phyloP scores from a whole-genome alignment of 1,284 basidiomycete species.

The Phenoliferia sp. region DNA sequence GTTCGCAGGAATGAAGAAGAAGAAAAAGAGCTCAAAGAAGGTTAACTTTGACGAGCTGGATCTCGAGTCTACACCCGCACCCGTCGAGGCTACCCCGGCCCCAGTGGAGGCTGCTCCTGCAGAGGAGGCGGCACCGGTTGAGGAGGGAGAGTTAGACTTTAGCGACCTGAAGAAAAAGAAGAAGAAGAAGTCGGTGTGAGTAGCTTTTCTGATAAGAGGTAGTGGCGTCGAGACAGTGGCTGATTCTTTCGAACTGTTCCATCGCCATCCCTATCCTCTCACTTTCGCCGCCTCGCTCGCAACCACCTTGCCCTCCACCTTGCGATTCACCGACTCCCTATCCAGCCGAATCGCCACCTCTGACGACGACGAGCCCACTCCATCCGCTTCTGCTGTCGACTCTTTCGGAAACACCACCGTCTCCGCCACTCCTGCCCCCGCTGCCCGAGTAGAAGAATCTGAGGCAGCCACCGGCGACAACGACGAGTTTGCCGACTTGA shows the following conservation, averaged over 20 bases:
- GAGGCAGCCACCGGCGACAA: conserved; percentile 45
- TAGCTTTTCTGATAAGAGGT: too few species aligned
- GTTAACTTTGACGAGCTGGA: conserved; percentile 47
- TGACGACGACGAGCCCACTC: conserved; percentile 61
- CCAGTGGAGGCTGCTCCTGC: conserved; percentile 4
- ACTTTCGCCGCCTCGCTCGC: too few species aligned
- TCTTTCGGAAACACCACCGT: conserved; percentile 37
- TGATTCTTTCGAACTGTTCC: background rate
- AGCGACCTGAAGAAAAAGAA: conserved; percentile 50
- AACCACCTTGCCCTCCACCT: too few species aligned
- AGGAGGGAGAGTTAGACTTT: conserved; percentile 43
- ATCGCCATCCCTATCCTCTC: too few species aligned
- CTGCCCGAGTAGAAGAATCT: conserved; percentile 26
- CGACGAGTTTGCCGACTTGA: conserved; percentile 47
- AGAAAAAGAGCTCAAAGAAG: conserved; percentile 45
- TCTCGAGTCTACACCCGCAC: conserved; percentile 39
- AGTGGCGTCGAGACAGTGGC: too few species aligned
- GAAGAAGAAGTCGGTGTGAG: conserved; percentile 44
- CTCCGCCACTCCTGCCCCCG: conserved; percentile 32
- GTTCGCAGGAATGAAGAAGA: conserved; percentile 52
- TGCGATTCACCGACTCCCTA: too few species aligned
- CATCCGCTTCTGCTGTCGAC: conserved; percentile 23
- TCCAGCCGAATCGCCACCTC: background rate
- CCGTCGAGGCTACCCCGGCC: conserved; percentile 11
- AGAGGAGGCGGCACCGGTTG: background rate